These are phyloP conservation scores for Aspergillus pseudoterreus DNA, from an alignment of 2,329 filamentous ascomycete species.

Conservation along the genomic window DNA sequence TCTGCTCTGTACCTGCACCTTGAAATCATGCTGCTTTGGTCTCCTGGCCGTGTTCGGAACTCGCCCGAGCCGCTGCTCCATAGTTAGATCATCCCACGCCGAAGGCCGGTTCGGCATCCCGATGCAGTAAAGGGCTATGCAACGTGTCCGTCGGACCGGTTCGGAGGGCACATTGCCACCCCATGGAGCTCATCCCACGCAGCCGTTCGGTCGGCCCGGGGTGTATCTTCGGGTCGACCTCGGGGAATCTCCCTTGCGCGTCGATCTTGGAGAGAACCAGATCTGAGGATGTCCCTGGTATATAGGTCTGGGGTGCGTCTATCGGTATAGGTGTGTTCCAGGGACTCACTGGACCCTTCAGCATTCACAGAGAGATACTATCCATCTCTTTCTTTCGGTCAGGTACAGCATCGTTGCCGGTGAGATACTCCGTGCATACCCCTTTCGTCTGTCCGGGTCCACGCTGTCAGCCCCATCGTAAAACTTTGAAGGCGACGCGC, in stretches of 20 bases:
- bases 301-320: too few relatives aligned
- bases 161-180: constrained; percentile 5
- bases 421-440: too few relatives aligned
- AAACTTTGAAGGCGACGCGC: too few relatives aligned
- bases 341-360: too few relatives aligned
- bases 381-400: too few relatives aligned
- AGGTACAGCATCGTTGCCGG: too few relatives aligned
- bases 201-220: not conserved
- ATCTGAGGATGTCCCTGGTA: too few relatives aligned
- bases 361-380: too few relatives aligned
- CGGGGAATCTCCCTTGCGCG: constrained; percentile 1
- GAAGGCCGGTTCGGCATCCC: constrained; percentile 5
- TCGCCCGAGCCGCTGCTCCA: constrained; percentile 3
- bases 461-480: too few relatives aligned
- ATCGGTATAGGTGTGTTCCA: too few relatives aligned
- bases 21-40: not conserved
- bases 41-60: not conserved
- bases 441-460: too few relatives aligned
- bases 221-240: constrained; percentile 6
- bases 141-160: not conserved
- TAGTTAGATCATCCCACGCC: constrained; percentile 3
- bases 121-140: constrained; percentile 1
- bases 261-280: too few relatives aligned
- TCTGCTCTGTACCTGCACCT: not conserved
- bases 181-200: constrained; percentile 3